A percentile compares a stretch with the other conserved stretches of the same genome.
Evolutionary conservation across 2,329 filamentous ascomycete species (phyloP).

Genomic region (Aureobasidium melanogenum): DNA sequence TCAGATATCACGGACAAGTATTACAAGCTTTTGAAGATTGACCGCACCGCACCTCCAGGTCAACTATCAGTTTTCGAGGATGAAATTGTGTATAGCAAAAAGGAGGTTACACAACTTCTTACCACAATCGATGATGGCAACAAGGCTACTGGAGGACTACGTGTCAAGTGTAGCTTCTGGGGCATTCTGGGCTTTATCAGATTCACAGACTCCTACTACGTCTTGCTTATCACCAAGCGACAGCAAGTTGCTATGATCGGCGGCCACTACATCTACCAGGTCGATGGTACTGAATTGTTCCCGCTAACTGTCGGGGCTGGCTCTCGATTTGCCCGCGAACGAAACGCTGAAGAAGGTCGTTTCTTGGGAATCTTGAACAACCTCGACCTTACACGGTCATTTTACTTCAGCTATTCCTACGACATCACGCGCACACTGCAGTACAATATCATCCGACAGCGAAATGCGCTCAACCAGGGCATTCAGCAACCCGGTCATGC

Average conservation of each 20-base stretch:
- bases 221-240: conserved; percentile 92
- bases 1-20: conserved; percentile 81
- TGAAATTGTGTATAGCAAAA: conserved; percentile 85
- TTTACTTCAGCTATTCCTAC: conserved; percentile 98
- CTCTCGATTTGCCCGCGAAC: conserved; percentile 64
- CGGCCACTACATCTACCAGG: conserved; percentile 90
- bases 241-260: conserved; percentile 94
- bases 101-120: conserved; percentile 86
- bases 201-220: conserved; percentile 94
- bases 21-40: conserved; percentile 90
- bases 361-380: conserved; percentile 86
- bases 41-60: conserved; percentile 70
- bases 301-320: conserved; percentile 66
- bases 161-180: conserved; percentile 84
- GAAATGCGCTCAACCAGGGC: conserved; percentile 60
- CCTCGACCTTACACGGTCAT: conserved; percentile 79
- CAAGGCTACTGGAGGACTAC: conserved; percentile 79
- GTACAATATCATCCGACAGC: conserved; percentile 78
- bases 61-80: conserved; percentile 85
- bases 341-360: conserved; percentile 79
- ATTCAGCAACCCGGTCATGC: conserved; percentile 48
- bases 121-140: conserved; percentile 95
- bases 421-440: conserved; percentile 89
- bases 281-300: conserved; percentile 87
- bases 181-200: conserved; percentile 89